Evolutionary conservation across 2,329 filamentous ascomycete genomes (phyloP).

Genomic region (Phialophora expanda): DNA sequence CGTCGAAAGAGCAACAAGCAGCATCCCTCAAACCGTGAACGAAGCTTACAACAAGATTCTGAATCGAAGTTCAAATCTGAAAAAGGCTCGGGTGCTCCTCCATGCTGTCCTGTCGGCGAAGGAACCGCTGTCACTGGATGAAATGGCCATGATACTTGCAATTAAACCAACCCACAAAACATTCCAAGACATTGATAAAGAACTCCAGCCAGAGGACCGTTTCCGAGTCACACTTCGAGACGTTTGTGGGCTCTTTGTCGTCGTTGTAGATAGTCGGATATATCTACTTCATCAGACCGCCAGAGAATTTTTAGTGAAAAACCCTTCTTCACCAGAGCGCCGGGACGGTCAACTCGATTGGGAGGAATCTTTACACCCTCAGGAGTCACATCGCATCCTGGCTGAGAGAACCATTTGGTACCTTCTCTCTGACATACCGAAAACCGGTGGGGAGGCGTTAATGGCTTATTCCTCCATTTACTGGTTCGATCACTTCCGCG

Average conservation of each 20-base stretch:
- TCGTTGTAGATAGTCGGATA: conserved; percentile 37
- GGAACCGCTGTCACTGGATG: conserved; percentile 30
- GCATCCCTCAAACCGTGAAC: conserved; percentile 31
- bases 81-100: conserved; percentile 28
- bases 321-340: neutral
- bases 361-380: neutral
- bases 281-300: conserved; percentile 44
- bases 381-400: neutral
- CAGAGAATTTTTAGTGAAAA: conserved; percentile 39
- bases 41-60: conserved; percentile 38
- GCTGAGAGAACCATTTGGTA: conserved; percentile 1
- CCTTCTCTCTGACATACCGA: neutral
- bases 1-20: conserved; percentile 21
- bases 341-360: neutral
- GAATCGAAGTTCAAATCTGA: conserved; percentile 4
- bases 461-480: neutral
- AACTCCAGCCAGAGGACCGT: conserved; percentile 14
- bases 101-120: conserved; percentile 37
- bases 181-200: neutral
- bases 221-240: conserved; percentile 24
- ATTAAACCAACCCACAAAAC: conserved; percentile 19
- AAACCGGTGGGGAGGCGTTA: neutral
- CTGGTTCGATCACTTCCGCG: neutral
- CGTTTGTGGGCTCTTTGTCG: conserved; percentile 41
- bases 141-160: conserved; percentile 32